Evolutionary conservation across 352 stramenopile genomes (phyloP).

Genomic region (Labyrinthula sp.): DNA sequence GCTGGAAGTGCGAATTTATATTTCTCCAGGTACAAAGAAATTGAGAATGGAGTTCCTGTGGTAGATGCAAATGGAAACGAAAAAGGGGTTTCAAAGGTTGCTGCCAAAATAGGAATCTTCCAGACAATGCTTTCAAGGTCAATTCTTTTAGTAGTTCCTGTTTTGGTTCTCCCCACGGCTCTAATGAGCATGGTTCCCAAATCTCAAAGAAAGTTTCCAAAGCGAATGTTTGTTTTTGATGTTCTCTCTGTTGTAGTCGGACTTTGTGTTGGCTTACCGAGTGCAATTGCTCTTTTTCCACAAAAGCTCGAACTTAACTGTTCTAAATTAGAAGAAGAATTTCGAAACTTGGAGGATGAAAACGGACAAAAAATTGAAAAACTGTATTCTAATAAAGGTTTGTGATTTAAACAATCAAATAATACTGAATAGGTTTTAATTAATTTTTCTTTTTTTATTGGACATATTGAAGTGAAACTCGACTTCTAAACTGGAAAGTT

Average conservation of each 20-base stretch:
- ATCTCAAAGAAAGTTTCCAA: conserved; percentile 15
- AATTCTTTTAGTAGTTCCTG: conserved; percentile 13
- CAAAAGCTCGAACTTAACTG: conserved; percentile 16
- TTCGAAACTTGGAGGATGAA: conserved; percentile 14
- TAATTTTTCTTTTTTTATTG: too few species aligned
- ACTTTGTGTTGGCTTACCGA: conserved; percentile 13
- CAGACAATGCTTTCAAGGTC: conserved; percentile 26
- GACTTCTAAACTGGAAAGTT: too few species aligned
- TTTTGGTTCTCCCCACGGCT: conserved; percentile 4
- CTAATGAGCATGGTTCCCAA: conserved; percentile 18
- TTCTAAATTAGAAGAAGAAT: conserved; percentile 2
- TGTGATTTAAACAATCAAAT: too few species aligned
- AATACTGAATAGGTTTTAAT: too few species aligned
- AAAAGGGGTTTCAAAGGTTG: conserved; percentile 19
- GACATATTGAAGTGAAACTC: too few species aligned
- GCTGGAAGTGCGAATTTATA: conserved; percentile 57
- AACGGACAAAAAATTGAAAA: conserved; percentile 18
- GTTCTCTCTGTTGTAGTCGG: conserved; percentile 14
- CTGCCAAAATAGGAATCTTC: conserved; percentile 15
- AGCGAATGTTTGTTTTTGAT: conserved; percentile 11
- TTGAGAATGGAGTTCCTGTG: conserved; percentile 30
- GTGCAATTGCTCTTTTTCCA: conserved; percentile 19
- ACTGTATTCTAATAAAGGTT: conserved; percentile 26
- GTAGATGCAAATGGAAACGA: conserved; percentile 24
- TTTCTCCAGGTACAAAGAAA: conserved; percentile 61